Conservation (phyloP, 2,329 filamentous ascomycete genomes). For the Drechslera avenae region DNA sequence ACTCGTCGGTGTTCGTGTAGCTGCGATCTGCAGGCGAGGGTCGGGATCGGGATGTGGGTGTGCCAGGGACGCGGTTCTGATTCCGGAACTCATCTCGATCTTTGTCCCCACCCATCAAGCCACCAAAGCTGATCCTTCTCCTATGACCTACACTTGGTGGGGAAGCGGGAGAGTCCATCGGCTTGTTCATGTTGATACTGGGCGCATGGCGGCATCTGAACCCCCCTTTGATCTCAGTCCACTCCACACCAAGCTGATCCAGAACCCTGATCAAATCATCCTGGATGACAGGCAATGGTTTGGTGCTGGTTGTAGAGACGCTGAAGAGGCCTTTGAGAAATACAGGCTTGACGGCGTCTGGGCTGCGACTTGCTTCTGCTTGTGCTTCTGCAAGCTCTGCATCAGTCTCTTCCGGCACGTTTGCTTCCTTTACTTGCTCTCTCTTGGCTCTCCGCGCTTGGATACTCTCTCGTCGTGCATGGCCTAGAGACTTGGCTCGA, state of each 20-base stretch:
- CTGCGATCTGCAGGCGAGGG: conserved; percentile 66
- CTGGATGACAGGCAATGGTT: conserved; percentile 83
- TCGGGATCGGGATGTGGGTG: conserved; percentile 53
- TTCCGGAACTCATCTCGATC: conserved; percentile 75
- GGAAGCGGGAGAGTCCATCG: conserved; percentile 60
- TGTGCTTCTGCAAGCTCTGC: conserved; percentile 67
- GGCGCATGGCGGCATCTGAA: conserved; percentile 88
- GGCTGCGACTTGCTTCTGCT: conserved; percentile 61
- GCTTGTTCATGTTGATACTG: conserved; percentile 83
- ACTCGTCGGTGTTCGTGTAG: conserved; percentile 86
- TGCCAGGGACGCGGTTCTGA: conserved; percentile 58
- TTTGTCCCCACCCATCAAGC: conserved; percentile 59
- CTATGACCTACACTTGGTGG: conserved; percentile 59
- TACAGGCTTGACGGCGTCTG: conserved; percentile 88
- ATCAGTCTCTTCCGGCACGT: conserved; percentile 91
- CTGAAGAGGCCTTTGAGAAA: conserved; percentile 97
- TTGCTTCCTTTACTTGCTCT: conserved; percentile 73
- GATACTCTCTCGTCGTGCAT: conserved; percentile 88
- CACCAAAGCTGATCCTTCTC: conserved; percentile 83
- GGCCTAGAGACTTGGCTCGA: conserved; percentile 85
- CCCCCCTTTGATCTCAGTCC: conserved; percentile 87
- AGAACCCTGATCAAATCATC: conserved; percentile 89
- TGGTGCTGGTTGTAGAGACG: conserved; percentile 93
- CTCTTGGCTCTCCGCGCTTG: conserved; percentile 79
- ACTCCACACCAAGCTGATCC: conserved; percentile 86